Evolutionary conservation across 257 asterid genomes (phyloP).

Genomic region (Scutellaria galericulata): DNA sequence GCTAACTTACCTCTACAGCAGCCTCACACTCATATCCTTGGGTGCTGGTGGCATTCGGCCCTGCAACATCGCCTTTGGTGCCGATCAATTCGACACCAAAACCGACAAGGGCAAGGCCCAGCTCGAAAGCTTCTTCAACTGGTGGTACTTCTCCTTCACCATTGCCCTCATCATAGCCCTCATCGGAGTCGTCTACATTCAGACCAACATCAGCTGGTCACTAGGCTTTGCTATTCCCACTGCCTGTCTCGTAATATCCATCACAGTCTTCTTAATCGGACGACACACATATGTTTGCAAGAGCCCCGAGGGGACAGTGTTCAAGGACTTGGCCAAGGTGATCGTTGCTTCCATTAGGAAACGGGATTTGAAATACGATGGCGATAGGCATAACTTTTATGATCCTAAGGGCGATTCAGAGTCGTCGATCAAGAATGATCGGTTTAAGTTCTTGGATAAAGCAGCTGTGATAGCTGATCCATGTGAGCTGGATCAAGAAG

Average conservation of each 20-base stretch:
- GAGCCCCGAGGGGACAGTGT: conserved; percentile 57
- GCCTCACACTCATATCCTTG: conserved; percentile 61
- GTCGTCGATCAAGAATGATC: not conserved
- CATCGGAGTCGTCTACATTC: conserved; percentile 69
- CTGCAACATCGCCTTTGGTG: conserved; percentile 90
- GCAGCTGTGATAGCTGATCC: conserved; percentile 59
- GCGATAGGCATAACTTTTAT: conserved; percentile 29
- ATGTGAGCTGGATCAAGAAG: conserved; percentile 49
- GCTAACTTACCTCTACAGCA: conserved; percentile 52
- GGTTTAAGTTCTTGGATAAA: conserved; percentile 57
- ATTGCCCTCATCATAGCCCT: conserved; percentile 73
- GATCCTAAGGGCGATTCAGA: conserved; percentile 39
- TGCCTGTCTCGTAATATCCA: conserved; percentile 59
- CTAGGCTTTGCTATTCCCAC: conserved; percentile 78
- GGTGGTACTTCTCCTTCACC: conserved; percentile 92
- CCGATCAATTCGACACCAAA: conserved; percentile 83
- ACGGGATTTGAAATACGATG: conserved; percentile 34
- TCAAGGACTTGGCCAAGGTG: conserved; percentile 67
- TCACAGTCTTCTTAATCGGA: conserved; percentile 64
- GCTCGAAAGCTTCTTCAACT: conserved; percentile 79
- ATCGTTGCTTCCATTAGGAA: conserved; percentile 50
- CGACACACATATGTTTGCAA: conserved; percentile 51
- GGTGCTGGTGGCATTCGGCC: conserved; percentile 89
- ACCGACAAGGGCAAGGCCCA: conserved; percentile 66
- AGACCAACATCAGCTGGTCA: conserved; percentile 79